Evolutionary conservation across 805 yeast species (phyloP).

Genomic region (Metschnikowia henanensis): DNA sequence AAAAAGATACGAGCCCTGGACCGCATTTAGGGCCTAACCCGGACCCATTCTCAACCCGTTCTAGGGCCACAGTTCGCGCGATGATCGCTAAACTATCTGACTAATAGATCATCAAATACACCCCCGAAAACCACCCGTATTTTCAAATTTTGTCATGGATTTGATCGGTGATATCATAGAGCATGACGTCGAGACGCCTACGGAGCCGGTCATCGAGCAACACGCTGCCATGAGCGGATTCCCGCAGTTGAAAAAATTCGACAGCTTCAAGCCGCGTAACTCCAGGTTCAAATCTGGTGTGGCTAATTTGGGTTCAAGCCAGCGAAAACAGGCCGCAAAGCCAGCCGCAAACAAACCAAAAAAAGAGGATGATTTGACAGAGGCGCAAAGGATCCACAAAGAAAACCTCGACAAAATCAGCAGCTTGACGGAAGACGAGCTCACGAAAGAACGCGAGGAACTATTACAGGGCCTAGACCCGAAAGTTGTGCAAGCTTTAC

Average conservation of each 20-base stretch:
- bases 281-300: constrained; percentile 11
- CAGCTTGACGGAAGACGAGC: constrained; percentile 64
- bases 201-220: constrained; percentile 16
- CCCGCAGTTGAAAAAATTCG: constrained; percentile 34
- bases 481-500: constrained; percentile 54
- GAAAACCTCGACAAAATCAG: constrained; percentile 68
- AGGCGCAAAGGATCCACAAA: constrained; percentile 71
- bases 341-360: not conserved
- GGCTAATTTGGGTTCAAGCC: not conserved
- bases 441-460: constrained; percentile 64
- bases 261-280: constrained; percentile 18
- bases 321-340: not conserved
- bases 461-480: constrained; percentile 70
- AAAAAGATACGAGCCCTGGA: too few species aligned
- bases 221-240: constrained; percentile 29
- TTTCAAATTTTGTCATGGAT: constrained; percentile 48
- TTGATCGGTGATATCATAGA: constrained; percentile 74
- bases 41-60: too few species aligned
- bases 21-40: too few species aligned
- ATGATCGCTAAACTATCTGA: too few species aligned
- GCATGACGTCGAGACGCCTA: constrained; percentile 43
- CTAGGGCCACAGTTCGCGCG: too few species aligned
- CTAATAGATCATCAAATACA: too few species aligned
- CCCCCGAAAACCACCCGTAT: too few species aligned
- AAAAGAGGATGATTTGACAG: constrained; percentile 31